A percentile compares a stretch with the other conserved stretches of the same genome.
Evolutionary conservation across 1,284 basidiomycete genomes (phyloP).

Genomic region (Cutaneotrichosporon sp.): DNA sequence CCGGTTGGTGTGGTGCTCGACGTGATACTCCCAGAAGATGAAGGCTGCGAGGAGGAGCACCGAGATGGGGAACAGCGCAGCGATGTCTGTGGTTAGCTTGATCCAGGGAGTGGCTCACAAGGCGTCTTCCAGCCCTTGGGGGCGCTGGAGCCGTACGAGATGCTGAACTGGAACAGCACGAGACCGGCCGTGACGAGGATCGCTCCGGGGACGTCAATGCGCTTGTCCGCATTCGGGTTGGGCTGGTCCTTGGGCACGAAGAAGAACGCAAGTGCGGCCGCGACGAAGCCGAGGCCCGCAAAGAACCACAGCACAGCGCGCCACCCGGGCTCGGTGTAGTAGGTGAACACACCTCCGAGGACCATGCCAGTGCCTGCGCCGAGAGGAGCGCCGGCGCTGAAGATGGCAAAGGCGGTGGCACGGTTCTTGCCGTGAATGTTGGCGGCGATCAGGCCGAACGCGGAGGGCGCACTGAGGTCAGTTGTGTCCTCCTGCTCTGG

Average conservation of each 20-base stretch:
- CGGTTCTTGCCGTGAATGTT: constrained; percentile 31
- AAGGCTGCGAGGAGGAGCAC: constrained; percentile 64
- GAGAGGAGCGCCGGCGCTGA: constrained; percentile 23
- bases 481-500: constrained; percentile 21
- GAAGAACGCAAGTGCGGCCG: background rate
- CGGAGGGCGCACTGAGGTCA: constrained; percentile 18
- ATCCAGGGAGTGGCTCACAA: constrained; percentile 57
- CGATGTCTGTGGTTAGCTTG: constrained; percentile 34
- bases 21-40: constrained; percentile 65
- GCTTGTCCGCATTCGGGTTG: constrained; percentile 8
- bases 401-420: constrained; percentile 24
- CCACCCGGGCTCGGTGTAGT: constrained; percentile 20
- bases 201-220: constrained; percentile 25
- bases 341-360: constrained; percentile 22
- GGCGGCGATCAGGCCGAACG: constrained; percentile 24
- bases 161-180: constrained; percentile 67
- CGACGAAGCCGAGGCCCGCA: constrained; percentile 13
- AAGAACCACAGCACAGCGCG: constrained; percentile 24
- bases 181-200: constrained; percentile 23
- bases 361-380: constrained; percentile 21
- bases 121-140: constrained; percentile 66
- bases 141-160: constrained; percentile 69
- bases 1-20: constrained; percentile 49
- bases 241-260: constrained; percentile 13
- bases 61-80: constrained; percentile 63